These are phyloP conservation scores for Triglochin maritima DNA, from an alignment of 106 monocot genomes.

Conservation along the genomic window DNA sequence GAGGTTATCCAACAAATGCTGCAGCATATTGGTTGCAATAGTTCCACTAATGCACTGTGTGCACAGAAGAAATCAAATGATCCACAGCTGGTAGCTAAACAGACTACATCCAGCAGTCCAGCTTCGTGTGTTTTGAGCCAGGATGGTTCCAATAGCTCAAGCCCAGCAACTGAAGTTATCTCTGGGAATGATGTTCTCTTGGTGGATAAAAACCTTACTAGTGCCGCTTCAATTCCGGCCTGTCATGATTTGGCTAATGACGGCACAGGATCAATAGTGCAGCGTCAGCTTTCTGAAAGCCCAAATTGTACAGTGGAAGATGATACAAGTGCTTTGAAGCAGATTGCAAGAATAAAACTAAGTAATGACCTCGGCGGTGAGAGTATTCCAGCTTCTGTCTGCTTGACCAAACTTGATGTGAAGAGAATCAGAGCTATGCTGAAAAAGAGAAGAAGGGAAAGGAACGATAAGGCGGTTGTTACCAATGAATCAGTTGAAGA, in stretches of 20 bases:
- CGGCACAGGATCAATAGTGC: no score
- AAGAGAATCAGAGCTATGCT: constrained; percentile 42
- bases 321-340: not conserved
- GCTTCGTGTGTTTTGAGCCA: constrained; percentile 42
- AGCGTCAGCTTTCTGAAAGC: constrained; percentile 2
- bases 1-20: constrained; percentile 36
- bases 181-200: not conserved
- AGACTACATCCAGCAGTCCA: constrained; percentile 31
- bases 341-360: not conserved
- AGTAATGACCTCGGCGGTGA: not conserved
- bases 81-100: constrained; percentile 2
- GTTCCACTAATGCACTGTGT: constrained; percentile 1
- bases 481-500: constrained; percentile 23
- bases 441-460: constrained; percentile 28
- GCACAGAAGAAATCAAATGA: constrained; percentile 14
- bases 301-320: constrained; percentile 6
- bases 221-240: no score
- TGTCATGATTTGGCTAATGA: no score
- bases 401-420: constrained; percentile 16
- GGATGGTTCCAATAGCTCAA: constrained; percentile 9
- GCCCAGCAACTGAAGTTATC: constrained; percentile 18
- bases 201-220: no score
- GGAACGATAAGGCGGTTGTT: not conserved
- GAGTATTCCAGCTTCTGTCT: not conserved
- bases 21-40: constrained; percentile 21